These are phyloP conservation scores for Cryptosporidium xiaoi DNA, from an alignment of 169 alveolate genomes.

Conservation along the genomic window DNA sequence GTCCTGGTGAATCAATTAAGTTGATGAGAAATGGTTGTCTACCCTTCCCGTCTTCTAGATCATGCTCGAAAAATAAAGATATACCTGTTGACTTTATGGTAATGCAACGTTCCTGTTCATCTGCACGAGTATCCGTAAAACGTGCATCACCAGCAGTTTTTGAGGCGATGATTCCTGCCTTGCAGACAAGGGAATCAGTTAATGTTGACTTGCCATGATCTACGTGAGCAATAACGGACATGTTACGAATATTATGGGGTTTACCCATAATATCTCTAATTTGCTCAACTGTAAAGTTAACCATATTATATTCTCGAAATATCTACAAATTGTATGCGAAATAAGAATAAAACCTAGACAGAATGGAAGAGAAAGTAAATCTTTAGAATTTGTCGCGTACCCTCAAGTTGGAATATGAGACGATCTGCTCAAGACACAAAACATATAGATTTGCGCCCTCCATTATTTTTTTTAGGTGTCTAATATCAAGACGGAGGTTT, in stretches of 20 bases:
- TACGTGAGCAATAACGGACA: constrained; percentile 99
- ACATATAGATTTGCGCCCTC: constrained; percentile 8
- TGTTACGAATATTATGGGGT: constrained; percentile 97
- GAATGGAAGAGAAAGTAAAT: not conserved
- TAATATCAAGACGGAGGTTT: too few relatives aligned
- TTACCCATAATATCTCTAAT: constrained; percentile 98
- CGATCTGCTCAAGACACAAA: constrained; percentile 8
- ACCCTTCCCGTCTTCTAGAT: constrained; percentile 90
- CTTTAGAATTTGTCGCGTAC: not conserved
- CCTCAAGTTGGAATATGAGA: not conserved
- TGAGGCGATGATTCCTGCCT: constrained; percentile 99
- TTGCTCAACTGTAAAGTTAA: constrained; percentile 99
- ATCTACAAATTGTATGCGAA: not conserved
- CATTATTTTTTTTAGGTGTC: not conserved
- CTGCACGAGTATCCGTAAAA: constrained; percentile 98
- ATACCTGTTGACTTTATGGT: constrained; percentile 99
- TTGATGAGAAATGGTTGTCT: constrained; percentile 94
- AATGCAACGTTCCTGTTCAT: constrained; percentile 99
- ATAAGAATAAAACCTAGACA: not conserved
- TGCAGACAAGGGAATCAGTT: constrained; percentile 98
- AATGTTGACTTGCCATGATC: constrained; percentile 99
- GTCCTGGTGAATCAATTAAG: constrained; percentile 99
- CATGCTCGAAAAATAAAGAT: constrained; percentile 97
- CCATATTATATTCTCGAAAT: constrained; percentile 82
- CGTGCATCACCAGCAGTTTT: constrained; percentile 99